A percentile compares a stretch with the other conserved stretches of the same genome.
Conservation (phyloP, 257 asterid species). For the Lithospermum erythrorhizon region DNA sequence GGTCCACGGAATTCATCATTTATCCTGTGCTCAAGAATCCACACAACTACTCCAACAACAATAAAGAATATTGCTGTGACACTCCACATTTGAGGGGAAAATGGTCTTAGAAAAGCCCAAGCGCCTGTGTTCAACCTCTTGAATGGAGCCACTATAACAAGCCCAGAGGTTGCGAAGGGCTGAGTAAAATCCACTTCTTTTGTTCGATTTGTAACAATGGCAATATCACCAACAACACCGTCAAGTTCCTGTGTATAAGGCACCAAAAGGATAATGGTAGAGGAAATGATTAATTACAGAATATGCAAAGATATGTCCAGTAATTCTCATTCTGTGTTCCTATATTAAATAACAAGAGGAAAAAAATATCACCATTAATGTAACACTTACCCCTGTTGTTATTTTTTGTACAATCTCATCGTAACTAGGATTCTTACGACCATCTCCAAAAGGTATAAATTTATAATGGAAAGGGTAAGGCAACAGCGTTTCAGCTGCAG, state of each 20-base stretch:
- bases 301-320: background rate
- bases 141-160: conserved; percentile 46
- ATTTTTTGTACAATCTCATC: conserved; percentile 45
- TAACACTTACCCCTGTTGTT: conserved; percentile 63
- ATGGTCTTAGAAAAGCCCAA: conserved; percentile 60
- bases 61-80: conserved; percentile 40
- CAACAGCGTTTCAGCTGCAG: conserved; percentile 69
- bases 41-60: conserved; percentile 44
- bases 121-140: conserved; percentile 37
- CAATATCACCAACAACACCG: conserved; percentile 63
- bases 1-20: conserved; percentile 76
- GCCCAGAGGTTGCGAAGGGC: conserved; percentile 57
- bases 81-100: conserved; percentile 44
- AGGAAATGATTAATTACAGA: conserved; percentile 1
- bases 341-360: background rate
- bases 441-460: conserved; percentile 77
- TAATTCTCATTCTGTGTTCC: background rate
- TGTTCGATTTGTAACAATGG: conserved; percentile 47
- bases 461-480: conserved; percentile 83
- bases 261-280: background rate
- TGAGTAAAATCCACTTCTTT: conserved; percentile 50
- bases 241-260: conserved; percentile 32
- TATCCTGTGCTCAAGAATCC: conserved; percentile 62
- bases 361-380: conserved; percentile 2
- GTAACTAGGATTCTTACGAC: conserved; percentile 61